Evolutionary conservation across 768 basidiomycete species (phyloP).

Genomic region (Boletus sp.): DNA sequence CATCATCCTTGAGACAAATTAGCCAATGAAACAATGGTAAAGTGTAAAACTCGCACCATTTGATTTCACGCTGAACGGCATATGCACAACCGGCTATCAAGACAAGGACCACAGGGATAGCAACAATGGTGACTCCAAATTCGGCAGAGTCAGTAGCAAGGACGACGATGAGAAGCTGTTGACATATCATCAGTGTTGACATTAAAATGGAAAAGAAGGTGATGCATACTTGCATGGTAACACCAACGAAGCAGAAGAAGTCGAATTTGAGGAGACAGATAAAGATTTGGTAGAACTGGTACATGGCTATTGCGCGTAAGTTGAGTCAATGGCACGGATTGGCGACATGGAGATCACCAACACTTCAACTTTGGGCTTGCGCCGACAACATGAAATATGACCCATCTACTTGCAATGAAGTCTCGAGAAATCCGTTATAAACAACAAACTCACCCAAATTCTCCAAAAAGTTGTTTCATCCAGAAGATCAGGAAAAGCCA

Average conservation of each 20-base stretch:
- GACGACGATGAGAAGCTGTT: slow-evolving; percentile 80
- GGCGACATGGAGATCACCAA: slow-evolving; percentile 31
- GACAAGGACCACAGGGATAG: slow-evolving; percentile 73
- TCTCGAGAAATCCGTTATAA: background rate
- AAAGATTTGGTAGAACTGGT: slow-evolving; percentile 83
- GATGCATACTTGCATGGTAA: slow-evolving; percentile 73
- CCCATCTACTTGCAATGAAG: slow-evolving; percentile 56
- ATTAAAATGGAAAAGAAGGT: background rate
- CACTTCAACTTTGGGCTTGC: slow-evolving; percentile 84
- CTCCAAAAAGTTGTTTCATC: slow-evolving; percentile 66
- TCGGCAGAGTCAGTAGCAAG: slow-evolving; percentile 61
- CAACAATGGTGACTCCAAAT: slow-evolving; percentile 78
- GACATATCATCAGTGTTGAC: background rate
- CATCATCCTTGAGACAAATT: slow-evolving; percentile 52
- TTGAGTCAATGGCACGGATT: background rate
- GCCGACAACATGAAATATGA: slow-evolving; percentile 85
- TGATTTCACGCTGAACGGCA: slow-evolving; percentile 79
- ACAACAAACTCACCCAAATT: slow-evolving; percentile 66
- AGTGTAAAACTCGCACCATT: slow-evolving; percentile 47
- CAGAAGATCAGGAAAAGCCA: slow-evolving; percentile 68
- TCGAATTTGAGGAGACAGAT: slow-evolving; percentile 87
- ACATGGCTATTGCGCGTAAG: slow-evolving; percentile 59
- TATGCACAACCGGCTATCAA: slow-evolving; percentile 62
- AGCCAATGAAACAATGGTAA: background rate
- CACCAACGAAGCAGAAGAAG: slow-evolving; percentile 84